Evolutionary conservation across 2,329 filamentous ascomycete genomes (phyloP).

Genomic region (Rhynchosporium agropyri): DNA sequence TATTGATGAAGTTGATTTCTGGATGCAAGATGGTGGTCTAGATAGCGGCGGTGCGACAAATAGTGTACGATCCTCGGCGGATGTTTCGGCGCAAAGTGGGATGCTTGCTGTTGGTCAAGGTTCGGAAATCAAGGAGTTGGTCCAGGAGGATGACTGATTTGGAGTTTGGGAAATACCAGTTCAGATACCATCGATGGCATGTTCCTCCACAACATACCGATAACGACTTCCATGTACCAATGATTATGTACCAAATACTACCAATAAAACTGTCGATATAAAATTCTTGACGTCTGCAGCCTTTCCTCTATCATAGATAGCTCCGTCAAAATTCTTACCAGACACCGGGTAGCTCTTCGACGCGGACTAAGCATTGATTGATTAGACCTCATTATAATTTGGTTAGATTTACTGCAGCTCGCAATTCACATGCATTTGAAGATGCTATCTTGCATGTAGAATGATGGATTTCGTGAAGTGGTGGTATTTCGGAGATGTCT

Average conservation of each 20-base stretch:
- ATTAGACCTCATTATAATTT: background rate
- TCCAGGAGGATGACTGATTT: constrained; percentile 58
- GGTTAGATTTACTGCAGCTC: background rate
- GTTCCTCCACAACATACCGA: background rate
- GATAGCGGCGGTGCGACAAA: constrained; percentile 32
- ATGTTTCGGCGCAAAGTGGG: constrained; percentile 30
- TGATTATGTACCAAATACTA: background rate
- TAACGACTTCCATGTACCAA: constrained; percentile 8
- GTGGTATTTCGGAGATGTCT: background rate
- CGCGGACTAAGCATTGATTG: background rate
- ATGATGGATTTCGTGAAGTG: background rate
- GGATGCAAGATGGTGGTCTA: constrained; percentile 59
- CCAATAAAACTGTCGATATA: constrained; percentile 21
- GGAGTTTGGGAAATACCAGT: constrained; percentile 17
- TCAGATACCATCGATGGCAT: background rate
- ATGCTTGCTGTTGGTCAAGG: constrained; percentile 44
- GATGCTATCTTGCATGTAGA: background rate
- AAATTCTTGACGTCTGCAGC: constrained; percentile 30
- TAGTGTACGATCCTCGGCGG: constrained; percentile 29
- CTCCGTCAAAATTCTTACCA: background rate
- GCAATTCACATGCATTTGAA: background rate
- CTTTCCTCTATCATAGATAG: constrained; percentile 28
- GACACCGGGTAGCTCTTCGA: background rate
- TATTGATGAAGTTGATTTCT: constrained; percentile 92
- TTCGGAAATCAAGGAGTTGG: constrained; percentile 65